Conservation (phyloP, 495 filamentous ascomycete species). For the Penicillium bialowiezense region DNA sequence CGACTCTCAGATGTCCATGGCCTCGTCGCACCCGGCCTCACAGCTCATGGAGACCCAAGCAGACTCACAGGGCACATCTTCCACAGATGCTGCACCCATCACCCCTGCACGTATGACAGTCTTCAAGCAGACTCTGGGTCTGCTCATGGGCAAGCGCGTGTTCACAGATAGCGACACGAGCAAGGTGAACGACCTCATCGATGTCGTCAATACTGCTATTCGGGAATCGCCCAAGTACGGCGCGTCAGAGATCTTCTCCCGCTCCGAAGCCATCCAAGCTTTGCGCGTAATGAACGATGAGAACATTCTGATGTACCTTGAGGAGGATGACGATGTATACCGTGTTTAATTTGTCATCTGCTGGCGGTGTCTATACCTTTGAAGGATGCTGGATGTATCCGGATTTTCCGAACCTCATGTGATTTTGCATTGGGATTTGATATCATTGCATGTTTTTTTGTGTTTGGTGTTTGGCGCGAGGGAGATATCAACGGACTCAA, state of each 20-base stretch:
- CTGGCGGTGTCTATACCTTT: background rate
- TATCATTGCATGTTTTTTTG: slow-evolving; percentile 22
- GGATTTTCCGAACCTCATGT: slow-evolving; percentile 21
- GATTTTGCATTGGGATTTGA: slow-evolving; percentile 27
- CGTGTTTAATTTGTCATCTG: slow-evolving; percentile 35
- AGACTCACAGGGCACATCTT: slow-evolving; percentile 44
- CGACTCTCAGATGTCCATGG: slow-evolving; percentile 61
- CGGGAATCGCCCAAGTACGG: slow-evolving; percentile 33
- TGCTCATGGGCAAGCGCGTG: slow-evolving; percentile 70
- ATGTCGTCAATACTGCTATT: slow-evolving; percentile 73
- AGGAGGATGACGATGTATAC: slow-evolving; percentile 50
- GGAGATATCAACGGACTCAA: slow-evolving; percentile 11
- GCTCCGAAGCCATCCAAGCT: slow-evolving; percentile 71
- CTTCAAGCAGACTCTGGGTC: slow-evolving; percentile 79
- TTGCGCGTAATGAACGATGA: slow-evolving; percentile 73
- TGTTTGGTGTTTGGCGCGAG: slow-evolving; percentile 22
- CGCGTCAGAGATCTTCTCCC: slow-evolving; percentile 56
- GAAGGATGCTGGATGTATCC: slow-evolving; percentile 1
- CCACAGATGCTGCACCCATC: slow-evolving; percentile 50
- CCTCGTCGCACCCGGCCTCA: slow-evolving; percentile 66
- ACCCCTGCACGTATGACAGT: slow-evolving; percentile 59
- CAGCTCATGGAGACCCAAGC: slow-evolving; percentile 60
- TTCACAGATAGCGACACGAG: slow-evolving; percentile 77
- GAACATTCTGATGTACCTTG: slow-evolving; percentile 83
- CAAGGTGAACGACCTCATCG: slow-evolving; percentile 69